These are phyloP conservation scores for Sextonia rubra DNA, from an alignment of 164 flowering plant species.

Conservation along the genomic window DNA sequence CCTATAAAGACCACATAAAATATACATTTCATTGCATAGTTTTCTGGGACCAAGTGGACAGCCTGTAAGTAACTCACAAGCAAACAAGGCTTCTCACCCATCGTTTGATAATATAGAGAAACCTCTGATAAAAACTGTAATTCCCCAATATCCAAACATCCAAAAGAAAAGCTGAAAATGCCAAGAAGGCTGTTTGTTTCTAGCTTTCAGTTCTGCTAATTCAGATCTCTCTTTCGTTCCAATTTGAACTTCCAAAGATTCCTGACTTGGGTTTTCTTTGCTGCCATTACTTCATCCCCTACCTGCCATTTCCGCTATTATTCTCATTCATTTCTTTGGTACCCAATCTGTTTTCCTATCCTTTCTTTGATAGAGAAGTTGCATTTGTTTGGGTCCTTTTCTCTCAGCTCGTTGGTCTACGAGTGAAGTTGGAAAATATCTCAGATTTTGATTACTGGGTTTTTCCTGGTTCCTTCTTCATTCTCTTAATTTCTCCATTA, in stretches of 20 bases:
- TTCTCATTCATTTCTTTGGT: background rate
- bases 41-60: conserved; percentile 11
- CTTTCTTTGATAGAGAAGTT: background rate
- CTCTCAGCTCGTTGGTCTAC: background rate
- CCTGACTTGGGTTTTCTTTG: background rate
- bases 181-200: background rate
- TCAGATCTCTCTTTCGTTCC: conserved; percentile 6
- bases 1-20: background rate
- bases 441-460: conserved; percentile 4
- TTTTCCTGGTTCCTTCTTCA: background rate
- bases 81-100: background rate
- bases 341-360: background rate
- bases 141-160: background rate
- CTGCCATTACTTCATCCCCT: background rate
- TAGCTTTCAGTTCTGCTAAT: background rate
- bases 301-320: background rate
- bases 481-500: background rate
- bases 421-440: background rate
- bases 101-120: background rate
- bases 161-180: background rate
- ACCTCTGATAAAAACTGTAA: background rate
- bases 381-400: background rate
- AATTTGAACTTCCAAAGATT: conserved; percentile 1
- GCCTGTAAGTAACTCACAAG: conserved; percentile 7
- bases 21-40: background rate